A percentile compares a stretch with the other conserved stretches of the same genome.
These are phyloP conservation scores for Vitis rotundifolia DNA, from an alignment of 164 flowering plant species.

Conservation along the genomic window DNA sequence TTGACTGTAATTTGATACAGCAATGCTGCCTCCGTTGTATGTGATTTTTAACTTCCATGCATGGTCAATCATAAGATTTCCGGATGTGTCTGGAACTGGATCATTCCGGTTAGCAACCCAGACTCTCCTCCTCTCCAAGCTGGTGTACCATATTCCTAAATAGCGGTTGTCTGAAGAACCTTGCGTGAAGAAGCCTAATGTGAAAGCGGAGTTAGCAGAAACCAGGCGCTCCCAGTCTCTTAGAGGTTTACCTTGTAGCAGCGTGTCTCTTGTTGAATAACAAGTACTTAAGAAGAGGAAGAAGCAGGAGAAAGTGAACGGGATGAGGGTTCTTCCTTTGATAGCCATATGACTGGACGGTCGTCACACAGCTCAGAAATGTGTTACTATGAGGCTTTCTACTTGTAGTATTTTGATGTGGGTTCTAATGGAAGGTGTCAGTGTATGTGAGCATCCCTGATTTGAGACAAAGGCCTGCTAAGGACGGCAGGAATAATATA, in stretches of 20 bases:
- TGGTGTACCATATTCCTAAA: neutral
- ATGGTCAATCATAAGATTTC: slow-evolving; percentile 10
- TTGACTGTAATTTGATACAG: neutral
- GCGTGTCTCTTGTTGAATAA: neutral
- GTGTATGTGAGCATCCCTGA: no score
- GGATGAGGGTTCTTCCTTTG: neutral
- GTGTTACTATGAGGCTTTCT: no score
- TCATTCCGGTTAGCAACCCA: slow-evolving; percentile 24
- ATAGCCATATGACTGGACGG: neutral
- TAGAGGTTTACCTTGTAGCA: neutral
- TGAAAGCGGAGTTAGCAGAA: slow-evolving; percentile 1
- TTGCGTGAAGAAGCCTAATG: slow-evolving; percentile 2
- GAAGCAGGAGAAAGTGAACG: neutral
- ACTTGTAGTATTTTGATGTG: no score
- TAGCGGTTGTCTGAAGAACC: neutral
- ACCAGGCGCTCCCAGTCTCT: slow-evolving; percentile 6
- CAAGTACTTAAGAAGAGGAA: neutral
- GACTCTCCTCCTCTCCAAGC: neutral
- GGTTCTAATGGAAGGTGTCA: no score
- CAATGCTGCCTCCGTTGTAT: neutral
- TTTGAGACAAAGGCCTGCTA: no score
- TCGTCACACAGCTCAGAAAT: no score
- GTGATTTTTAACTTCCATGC: slow-evolving; percentile 9
- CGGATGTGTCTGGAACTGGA: neutral
- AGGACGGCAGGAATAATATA: no score